A percentile compares a stretch with the other conserved stretches of the same genome.
phyloP scores from a whole-genome alignment of 2,329 filamentous ascomycete species.

The Colletotrichum somersetense region DNA sequence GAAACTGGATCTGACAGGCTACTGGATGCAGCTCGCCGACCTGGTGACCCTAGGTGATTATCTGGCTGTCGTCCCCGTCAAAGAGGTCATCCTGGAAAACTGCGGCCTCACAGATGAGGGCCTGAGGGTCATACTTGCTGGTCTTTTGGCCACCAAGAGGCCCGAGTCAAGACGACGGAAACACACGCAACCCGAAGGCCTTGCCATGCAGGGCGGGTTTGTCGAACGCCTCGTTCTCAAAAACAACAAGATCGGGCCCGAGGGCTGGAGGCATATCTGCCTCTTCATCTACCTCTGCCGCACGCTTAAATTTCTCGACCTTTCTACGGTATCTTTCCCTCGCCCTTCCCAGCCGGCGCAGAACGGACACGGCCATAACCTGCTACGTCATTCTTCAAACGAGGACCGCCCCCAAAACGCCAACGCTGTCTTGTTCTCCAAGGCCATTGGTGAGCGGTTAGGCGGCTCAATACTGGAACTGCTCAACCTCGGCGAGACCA shows the following conservation, averaged over 20 bases:
- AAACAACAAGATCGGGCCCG: slow-evolving; percentile 88
- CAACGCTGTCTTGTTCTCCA: slow-evolving; percentile 69
- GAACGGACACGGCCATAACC: slow-evolving; percentile 46
- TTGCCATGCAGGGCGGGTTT: slow-evolving; percentile 72
- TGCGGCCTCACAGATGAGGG: slow-evolving; percentile 90
- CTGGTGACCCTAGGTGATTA: slow-evolving; percentile 92
- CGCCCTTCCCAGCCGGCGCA: slow-evolving; percentile 41
- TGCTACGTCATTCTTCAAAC: slow-evolving; percentile 48
- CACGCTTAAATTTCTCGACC: slow-evolving; percentile 85
- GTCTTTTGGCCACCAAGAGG: slow-evolving; percentile 82
- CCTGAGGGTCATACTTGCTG: slow-evolving; percentile 86
- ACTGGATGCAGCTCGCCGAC: slow-evolving; percentile 85
- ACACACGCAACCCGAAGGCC: slow-evolving; percentile 52
- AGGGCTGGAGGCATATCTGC: slow-evolving; percentile 93
- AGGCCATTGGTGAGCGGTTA: slow-evolving; percentile 80
- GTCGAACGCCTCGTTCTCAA: slow-evolving; percentile 90
- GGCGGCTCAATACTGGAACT: slow-evolving; percentile 84
- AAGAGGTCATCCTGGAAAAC: slow-evolving; percentile 87
- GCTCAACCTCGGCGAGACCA: slow-evolving; percentile 84
- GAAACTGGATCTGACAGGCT: slow-evolving; percentile 86
- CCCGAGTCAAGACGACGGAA: slow-evolving; percentile 68
- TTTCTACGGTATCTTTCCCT: slow-evolving; percentile 88
- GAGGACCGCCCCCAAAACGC: slow-evolving; percentile 54
- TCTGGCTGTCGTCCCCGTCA: slow-evolving; percentile 91
- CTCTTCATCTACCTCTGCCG: slow-evolving; percentile 92